These are phyloP conservation scores for Rhododendron vialii DNA, from an alignment of 148 eudicot species.

Conservation along the genomic window DNA sequence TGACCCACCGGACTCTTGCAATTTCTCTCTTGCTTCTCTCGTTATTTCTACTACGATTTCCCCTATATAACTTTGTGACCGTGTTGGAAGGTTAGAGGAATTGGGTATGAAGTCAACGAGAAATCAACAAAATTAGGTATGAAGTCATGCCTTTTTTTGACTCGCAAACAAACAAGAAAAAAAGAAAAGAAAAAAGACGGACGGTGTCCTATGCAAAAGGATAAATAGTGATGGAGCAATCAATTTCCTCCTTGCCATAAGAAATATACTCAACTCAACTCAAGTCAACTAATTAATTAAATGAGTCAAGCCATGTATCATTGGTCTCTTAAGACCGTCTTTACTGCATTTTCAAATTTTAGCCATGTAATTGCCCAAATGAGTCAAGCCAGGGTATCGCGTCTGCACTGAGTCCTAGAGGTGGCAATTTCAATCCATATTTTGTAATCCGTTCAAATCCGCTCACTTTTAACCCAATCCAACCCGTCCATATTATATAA, in stretches of 20 bases:
- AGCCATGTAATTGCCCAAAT: no score
- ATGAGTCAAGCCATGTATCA: neutral
- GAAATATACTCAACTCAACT: neutral
- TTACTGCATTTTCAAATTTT: neutral
- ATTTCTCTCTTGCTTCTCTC: neutral
- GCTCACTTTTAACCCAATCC: no score
- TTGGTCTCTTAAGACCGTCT: neutral
- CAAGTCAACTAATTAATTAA: neutral
- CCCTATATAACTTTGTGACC: neutral
- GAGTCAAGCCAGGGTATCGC: no score
- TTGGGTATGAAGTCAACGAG: neutral
- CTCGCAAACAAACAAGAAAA: neutral
- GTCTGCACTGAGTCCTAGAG: no score
- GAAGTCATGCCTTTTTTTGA: neutral
- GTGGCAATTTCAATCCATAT: no score
- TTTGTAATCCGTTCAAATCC: no score
- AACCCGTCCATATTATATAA: no score
- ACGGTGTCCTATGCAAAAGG: neutral
- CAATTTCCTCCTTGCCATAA: neutral
- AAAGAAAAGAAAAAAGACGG: no score
- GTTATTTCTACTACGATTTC: neutral
- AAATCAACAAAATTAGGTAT: neutral
- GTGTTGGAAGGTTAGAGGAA: neutral
- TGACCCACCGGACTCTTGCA: neutral
- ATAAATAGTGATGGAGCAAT: neutral